These are phyloP conservation scores for Aspergillus brunneoviolaceus DNA, from an alignment of 2,329 filamentous ascomycete species.

Conservation along the genomic window DNA sequence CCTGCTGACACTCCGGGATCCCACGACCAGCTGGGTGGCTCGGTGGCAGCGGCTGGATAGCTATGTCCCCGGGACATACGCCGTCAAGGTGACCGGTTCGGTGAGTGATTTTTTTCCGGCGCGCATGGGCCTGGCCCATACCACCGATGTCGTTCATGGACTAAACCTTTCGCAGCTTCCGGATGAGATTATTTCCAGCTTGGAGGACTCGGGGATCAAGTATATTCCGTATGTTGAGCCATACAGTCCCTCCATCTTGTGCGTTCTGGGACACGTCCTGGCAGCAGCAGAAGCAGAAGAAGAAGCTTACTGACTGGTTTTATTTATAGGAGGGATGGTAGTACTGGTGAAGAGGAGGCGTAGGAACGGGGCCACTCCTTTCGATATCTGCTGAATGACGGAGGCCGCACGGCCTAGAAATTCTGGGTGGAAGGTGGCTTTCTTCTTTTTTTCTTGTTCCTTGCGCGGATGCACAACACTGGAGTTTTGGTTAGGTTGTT, in stretches of 20 bases:
- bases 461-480: background rate
- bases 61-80: conserved; percentile 88
- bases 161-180: conserved; percentile 44
- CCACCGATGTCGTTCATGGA: too few relatives aligned
- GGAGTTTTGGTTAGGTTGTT: conserved; percentile 1
- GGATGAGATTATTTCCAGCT: conserved; percentile 55
- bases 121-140: too few relatives aligned
- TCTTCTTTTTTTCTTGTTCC: background rate
- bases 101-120: conserved; percentile 40
- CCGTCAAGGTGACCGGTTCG: conserved; percentile 87
- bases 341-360: conserved; percentile 45
- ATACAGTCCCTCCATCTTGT: background rate
- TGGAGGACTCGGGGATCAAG: conserved; percentile 60
- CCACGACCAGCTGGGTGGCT: conserved; percentile 88
- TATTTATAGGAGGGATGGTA: conserved; percentile 44
- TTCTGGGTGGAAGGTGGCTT: background rate
- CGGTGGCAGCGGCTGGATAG: conserved; percentile 90
- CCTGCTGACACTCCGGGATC: conserved; percentile 79
- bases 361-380: conserved; percentile 19
- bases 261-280: background rate
- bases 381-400: background rate
- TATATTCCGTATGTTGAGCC: conserved; percentile 56
- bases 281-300: too few relatives aligned
- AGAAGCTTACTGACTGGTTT: conserved; percentile 11
- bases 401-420: background rate